Base-by-base conservation (phyloP, 2,329 filamentous ascomycete species). In the Colletotrichum sp. region DNA sequence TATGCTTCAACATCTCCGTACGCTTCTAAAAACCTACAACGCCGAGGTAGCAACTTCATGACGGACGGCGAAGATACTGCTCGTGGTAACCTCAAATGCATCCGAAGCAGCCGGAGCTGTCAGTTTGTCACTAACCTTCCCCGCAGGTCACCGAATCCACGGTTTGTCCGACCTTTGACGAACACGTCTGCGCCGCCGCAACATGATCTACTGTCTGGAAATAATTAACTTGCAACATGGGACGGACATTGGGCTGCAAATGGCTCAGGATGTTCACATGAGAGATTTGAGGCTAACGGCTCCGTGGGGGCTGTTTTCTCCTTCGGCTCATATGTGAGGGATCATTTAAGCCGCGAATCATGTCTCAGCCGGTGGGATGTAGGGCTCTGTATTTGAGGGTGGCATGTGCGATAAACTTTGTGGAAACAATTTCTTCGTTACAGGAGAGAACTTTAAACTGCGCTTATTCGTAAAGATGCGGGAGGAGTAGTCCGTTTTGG, bases 361-460 rank as follows among this genome's bases (percentile, higher is more conserved):
- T 49, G 69, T 30, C 15, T 34, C 18, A 15, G 57, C 21, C 18
- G 8, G 10, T 59, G 30, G 44, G 52, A 13, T 26, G 30, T 9
- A 63, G 16, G 34, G 59, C 63, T 57, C 63, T 64, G 63, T 39
- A 30, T 62, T 28, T 59, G 24, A 49, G 44, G 44, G 44, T 55
- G 69, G 10, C 3, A n/a, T 28, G 36, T 52, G 16, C 15, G 24
- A 60, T 62, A 74, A 39, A 44, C 24, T 69, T 76, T 73, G 5
- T 24, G 12, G 32, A 65, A 69, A 60, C 64, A 13, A 69, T 73
- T 15, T 59, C 15, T 69, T 30, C 36, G 73, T 72, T 59, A 69
- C 70, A 69, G 59, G 64, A 73, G 52, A 64, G 60, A 76, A 74
- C 57, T 74, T 21, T 73, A 65, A 74, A 59, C 6, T 49, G 52